Base-by-base conservation (phyloP, 306 rosid species). In the Cucurbita argyrosperma region DNA sequence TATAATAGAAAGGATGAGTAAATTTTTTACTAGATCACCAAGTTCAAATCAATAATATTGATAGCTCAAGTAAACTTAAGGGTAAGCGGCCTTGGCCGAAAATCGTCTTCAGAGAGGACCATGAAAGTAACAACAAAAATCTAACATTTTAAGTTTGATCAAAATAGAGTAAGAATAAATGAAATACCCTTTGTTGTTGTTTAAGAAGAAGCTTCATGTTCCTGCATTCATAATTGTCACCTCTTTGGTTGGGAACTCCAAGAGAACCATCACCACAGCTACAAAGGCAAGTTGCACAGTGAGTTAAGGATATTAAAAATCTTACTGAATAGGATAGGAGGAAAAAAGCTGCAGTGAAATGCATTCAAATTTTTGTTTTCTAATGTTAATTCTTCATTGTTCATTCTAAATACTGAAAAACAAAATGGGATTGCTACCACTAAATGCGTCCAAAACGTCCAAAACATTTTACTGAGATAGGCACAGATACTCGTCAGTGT, bases 201-300 rank as follows among this genome's bases (percentile, higher is more conserved):
- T 89, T 95, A 80, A 95, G 97, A 84, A 95, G 97, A 68, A 95
- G 99, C 87, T 95, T 95, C 99, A 95, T 95, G 85, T 95, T 95
- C 82, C 99, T 88, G 81, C 99, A 95, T 81, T 95, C 99, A 84
- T 91, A 95, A 87, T 95, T 95, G 85, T 95, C 99, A 77, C 99
- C 99, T 83, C 97, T 84, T 88, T 95, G 99, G 81, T 85, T 84
- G 46, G 99, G 99, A 84, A 82, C 90, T 60, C 99, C 99, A 76
- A 95, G 95, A 76, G 88, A 77, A 72, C 99, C 99, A 85, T 95
- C 99, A 4, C 99, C 99, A 68, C 97, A 95, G 69, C 99, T 95
- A 90, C 76, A 79, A 60, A 73, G 49, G 38, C 14, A 19, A 66
- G 42, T 54, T 54, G 75, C 63, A 45, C 63, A 38, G 38, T 26